Percentiles rank a stretch among this genome's conserved stretches.
Evolutionary conservation across 164 flowering plant genomes (phyloP).

Genomic region (Euptelea pleiosperma): DNA sequence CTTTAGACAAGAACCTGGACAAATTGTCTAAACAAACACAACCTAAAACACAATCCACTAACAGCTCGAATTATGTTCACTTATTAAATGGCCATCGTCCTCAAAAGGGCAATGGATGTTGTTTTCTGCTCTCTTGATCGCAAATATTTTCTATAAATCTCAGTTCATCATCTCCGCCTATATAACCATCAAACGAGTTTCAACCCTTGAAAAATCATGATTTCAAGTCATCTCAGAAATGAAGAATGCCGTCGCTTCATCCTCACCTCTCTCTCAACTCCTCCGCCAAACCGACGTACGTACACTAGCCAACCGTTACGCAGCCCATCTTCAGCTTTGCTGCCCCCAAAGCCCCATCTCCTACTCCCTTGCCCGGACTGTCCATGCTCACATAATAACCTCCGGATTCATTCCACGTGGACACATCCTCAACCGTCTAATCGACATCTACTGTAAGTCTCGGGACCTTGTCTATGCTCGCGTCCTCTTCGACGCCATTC

Average conservation of each 20-base stretch:
- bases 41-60: no score
- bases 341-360: conserved; percentile 27
- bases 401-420: conserved; percentile 56
- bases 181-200: no score
- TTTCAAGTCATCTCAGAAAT: conserved; percentile 5
- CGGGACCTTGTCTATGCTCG: conserved; percentile 38
- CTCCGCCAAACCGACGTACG: conserved; percentile 22
- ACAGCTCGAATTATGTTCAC: no score
- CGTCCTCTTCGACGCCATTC: conserved; percentile 55
- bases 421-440: conserved; percentile 60
- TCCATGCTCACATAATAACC: conserved; percentile 68
- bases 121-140: not conserved
- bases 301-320: conserved; percentile 45
- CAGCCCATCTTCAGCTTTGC: conserved; percentile 42
- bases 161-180: not conserved
- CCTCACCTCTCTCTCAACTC: conserved; percentile 10
- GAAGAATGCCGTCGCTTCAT: conserved; percentile 6
- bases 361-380: conserved; percentile 24
- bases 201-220: conserved; percentile 1
- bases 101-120: not conserved
- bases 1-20: no score
- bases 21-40: no score
- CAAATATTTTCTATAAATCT: not conserved
- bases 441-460: conserved; percentile 54
- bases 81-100: not conserved